Base-by-base conservation (phyloP, 495 filamentous ascomycete species). In the Pyrenopolyporus hunteri region DNA sequence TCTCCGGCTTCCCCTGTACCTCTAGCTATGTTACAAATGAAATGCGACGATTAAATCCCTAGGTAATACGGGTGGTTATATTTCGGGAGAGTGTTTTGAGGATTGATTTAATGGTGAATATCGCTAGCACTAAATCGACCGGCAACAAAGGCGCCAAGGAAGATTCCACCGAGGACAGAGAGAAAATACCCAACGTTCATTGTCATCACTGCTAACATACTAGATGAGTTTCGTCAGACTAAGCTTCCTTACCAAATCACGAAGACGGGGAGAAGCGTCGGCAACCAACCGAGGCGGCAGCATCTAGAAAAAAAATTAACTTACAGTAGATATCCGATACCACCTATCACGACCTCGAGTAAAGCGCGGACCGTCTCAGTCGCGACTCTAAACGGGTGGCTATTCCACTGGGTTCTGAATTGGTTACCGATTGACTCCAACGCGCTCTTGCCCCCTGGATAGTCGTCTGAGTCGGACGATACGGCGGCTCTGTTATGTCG, bases 191-290 rank as follows among this genome's bases (percentile, higher is more conserved):
- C 91, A 22, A 94, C 82, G 65, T 96, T 96, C 81, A 91, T 81
- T 6, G 91, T 93, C 91, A 96, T 96, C 37, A 94, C 88, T 5
- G 89, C 90, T 68, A 96, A 73, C 91, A 96, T 96, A 13, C 91
- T 95, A 64, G 28, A n/a, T 11, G 9, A 14, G 0, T 23, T 26
- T 43, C 0, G 49, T 46, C 17, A 8, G 33, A 37, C 8, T 3
- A n/a, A n/a, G n/a, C n/a, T n/a, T n/a, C n/a, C n/a, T n/a, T n/a
- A n/a, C n/a, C n/a, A n/a, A n/a, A n/a, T n/a, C n/a, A n/a, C 19
- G 1, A 1, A 56, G 13, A 16, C 8, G 3, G 1, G 13, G 19
- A 10, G 19, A 1, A 40, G 31, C n/a, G n/a, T n/a, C n/a, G n/a
- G n/a, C n/a, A n/a, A n/a, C n/a, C n/a, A n/a, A n/a, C n/a, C n/a